Conservation (phyloP, 2,329 filamentous ascomycete species). For the Aspergillus fumigatiaffinis region DNA sequence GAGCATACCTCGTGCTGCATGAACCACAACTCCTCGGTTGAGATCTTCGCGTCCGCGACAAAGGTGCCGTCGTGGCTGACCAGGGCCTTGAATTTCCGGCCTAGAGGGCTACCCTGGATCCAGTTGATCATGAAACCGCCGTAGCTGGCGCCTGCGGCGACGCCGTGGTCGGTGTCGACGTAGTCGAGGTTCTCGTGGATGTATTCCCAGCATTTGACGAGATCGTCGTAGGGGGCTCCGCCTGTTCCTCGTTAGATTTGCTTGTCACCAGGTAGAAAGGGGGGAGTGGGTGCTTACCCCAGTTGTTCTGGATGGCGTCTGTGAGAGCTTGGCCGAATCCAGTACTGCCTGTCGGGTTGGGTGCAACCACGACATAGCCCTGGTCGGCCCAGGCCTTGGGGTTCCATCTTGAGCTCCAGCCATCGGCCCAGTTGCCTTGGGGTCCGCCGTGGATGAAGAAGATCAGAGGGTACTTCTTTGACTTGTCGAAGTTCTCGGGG, state of each 20-base stretch:
- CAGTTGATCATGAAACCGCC: constrained; percentile 60
- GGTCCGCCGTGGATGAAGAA: constrained; percentile 82
- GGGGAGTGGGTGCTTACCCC: constrained; percentile 53
- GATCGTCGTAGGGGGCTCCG: constrained; percentile 67
- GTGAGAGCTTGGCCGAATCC: constrained; percentile 76
- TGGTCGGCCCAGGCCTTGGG: constrained; percentile 81
- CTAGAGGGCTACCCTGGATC: constrained; percentile 83
- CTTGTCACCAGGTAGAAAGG: neutral
- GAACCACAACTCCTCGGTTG: constrained; percentile 51
- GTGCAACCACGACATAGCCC: constrained; percentile 76
- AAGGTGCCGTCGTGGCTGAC: constrained; percentile 88
- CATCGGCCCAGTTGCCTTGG: constrained; percentile 69
- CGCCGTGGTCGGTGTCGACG: constrained; percentile 36
- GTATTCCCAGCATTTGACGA: constrained; percentile 74
- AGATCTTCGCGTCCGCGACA: constrained; percentile 51
- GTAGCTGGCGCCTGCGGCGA: constrained; percentile 40
- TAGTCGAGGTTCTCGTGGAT: constrained; percentile 45
- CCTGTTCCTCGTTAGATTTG: constrained; percentile 13
- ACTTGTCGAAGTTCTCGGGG: constrained; percentile 58
- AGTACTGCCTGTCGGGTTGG: constrained; percentile 79
- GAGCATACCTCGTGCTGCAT: constrained; percentile 46
- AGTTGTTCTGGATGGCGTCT: constrained; percentile 72
- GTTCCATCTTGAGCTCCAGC: constrained; percentile 82
- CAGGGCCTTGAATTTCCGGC: constrained; percentile 79
- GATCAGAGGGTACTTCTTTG: constrained; percentile 72